phyloP scores from a whole-genome alignment of 805 yeast genomes.

The Ogataea zsoltii region DNA sequence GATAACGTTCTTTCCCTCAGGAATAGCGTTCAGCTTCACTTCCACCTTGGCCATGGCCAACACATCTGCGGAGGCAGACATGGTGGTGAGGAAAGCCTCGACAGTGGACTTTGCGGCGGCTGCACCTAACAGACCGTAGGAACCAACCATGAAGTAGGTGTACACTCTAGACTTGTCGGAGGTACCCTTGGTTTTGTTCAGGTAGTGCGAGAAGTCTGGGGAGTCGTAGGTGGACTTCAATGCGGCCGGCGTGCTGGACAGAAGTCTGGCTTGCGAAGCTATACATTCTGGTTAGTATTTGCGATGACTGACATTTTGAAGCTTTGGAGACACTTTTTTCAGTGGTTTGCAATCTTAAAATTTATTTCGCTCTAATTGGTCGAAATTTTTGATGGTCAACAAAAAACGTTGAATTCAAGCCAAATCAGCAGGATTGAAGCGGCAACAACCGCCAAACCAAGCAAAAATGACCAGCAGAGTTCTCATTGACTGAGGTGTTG shows the following conservation, averaged over 20 bases:
- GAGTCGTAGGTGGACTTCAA: slow-evolving; percentile 81
- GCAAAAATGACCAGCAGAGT: no score
- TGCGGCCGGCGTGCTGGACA: slow-evolving; percentile 50
- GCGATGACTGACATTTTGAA: background rate
- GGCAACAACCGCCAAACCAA: no score
- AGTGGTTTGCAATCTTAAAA: slow-evolving; percentile 4
- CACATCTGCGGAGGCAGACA: slow-evolving; percentile 98
- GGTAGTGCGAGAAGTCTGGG: slow-evolving; percentile 83
- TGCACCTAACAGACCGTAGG: slow-evolving; percentile 85
- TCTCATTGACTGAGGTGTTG: no score
- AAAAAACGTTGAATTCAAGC: no score
- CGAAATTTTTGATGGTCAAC: background rate
- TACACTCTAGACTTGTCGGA: slow-evolving; percentile 77
- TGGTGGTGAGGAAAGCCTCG: slow-evolving; percentile 84
- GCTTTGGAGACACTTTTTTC: background rate
- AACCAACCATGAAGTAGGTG: slow-evolving; percentile 97
- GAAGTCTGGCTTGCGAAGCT: slow-evolving; percentile 44
- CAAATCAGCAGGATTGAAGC: no score
- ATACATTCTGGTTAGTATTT: slow-evolving; percentile 15
- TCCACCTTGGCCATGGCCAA: slow-evolving; percentile 99
- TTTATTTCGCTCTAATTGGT: slow-evolving; percentile 19
- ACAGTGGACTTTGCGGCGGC: slow-evolving; percentile 97
- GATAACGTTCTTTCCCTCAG: slow-evolving; percentile 96
- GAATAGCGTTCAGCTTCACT: slow-evolving; percentile 89
- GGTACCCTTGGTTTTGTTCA: slow-evolving; percentile 67